phyloP scores from a whole-genome alignment of 2,329 filamentous ascomycete genomes.

The Curvularia lunata region DNA sequence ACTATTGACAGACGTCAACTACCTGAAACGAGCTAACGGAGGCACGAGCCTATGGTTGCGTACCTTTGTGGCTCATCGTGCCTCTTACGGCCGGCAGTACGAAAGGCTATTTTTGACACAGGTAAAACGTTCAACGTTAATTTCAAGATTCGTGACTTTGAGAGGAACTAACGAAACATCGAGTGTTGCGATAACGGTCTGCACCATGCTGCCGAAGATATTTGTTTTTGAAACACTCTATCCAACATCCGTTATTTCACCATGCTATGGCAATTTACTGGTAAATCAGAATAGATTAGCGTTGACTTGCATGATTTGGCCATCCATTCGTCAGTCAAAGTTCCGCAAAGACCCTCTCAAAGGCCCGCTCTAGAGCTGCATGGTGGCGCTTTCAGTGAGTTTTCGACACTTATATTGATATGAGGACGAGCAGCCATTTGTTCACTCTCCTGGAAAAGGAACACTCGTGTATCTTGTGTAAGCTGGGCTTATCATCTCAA shows the following conservation, averaged over 20 bases:
- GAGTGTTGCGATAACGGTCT: background rate
- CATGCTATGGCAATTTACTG: background rate
- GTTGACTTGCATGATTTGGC: background rate
- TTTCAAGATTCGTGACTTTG: background rate
- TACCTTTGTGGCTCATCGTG: background rate
- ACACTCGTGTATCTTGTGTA: background rate
- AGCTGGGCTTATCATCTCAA: background rate
- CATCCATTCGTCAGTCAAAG: background rate
- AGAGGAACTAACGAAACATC: background rate
- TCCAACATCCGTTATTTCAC: background rate
- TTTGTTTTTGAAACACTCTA: background rate
- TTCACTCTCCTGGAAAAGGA: background rate
- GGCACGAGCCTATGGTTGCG: constrained; percentile 1
- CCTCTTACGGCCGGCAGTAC: background rate
- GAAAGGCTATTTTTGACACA: background rate
- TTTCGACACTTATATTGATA: background rate
- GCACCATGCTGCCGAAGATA: background rate
- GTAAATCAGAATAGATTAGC: background rate
- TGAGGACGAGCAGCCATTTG: background rate
- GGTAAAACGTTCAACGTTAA: background rate
- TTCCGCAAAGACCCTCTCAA: background rate
- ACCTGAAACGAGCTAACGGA: background rate
- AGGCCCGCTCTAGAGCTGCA: background rate
- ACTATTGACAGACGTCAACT: background rate
- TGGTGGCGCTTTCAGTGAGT: background rate